Evolutionary conservation across 805 yeast species (phyloP).

Genomic region (Ogataea neopini): DNA sequence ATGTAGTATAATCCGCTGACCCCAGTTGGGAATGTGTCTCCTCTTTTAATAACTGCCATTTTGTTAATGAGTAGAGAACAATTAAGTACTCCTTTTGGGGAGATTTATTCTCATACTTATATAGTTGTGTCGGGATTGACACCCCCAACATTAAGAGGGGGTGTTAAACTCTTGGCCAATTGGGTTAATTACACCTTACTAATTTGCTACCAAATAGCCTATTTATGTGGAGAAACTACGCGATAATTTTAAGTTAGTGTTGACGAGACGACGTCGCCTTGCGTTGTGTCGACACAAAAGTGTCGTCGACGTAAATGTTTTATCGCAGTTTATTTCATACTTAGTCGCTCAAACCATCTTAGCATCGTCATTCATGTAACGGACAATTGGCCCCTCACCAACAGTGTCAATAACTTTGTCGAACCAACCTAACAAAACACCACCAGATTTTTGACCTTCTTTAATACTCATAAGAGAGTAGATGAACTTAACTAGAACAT

Average conservation of each 20-base stretch:
- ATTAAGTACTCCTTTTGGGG: no score
- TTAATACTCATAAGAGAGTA: slow-evolving; percentile 82
- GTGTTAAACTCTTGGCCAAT: no score
- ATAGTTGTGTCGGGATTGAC: no score
- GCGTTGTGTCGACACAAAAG: background rate
- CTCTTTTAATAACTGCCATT: slow-evolving; percentile 26
- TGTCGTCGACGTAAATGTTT: background rate
- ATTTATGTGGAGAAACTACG: slow-evolving; percentile 3
- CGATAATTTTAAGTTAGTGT: background rate
- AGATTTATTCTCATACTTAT: slow-evolving; percentile 6
- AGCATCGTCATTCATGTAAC: slow-evolving; percentile 72
- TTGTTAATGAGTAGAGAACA: background rate
- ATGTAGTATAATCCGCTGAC: slow-evolving; percentile 35
- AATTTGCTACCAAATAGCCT: slow-evolving; percentile 3
- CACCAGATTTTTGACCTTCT: slow-evolving; percentile 84
- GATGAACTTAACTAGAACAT: slow-evolving; percentile 76
- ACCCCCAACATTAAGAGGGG: no score
- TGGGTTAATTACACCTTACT: no score
- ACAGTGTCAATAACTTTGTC: slow-evolving; percentile 82
- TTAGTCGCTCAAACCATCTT: slow-evolving; percentile 13
- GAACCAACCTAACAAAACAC: slow-evolving; percentile 84
- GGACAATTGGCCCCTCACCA: slow-evolving; percentile 87
- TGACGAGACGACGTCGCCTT: background rate
- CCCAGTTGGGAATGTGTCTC: slow-evolving; percentile 39
- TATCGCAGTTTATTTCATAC: no score